A percentile compares a stretch with the other conserved stretches of the same genome.
phyloP scores from a whole-genome alignment of 208 protist genomes.

The Zelonia costaricensis region DNA sequence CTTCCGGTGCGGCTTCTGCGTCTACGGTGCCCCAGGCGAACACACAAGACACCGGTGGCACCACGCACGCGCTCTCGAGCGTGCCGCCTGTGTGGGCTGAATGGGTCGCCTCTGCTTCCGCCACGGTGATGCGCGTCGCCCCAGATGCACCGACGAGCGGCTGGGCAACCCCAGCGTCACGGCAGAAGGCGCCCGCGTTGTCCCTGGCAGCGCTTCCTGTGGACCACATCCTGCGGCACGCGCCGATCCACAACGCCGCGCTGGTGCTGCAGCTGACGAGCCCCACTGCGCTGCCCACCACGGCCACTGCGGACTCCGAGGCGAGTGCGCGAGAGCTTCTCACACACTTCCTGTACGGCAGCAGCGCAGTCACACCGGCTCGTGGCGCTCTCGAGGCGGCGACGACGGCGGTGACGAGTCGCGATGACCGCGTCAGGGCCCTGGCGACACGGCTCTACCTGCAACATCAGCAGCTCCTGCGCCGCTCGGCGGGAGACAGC shows the following conservation, averaged over 20 bases:
- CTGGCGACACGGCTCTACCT: slow-evolving; percentile 24
- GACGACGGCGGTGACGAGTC: neutral
- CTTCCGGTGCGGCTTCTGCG: no score
- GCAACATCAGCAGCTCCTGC: slow-evolving; percentile 20
- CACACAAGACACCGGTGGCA: no score
- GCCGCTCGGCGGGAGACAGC: neutral
- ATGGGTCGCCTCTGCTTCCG: slow-evolving; percentile 6
- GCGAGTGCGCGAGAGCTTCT: neutral
- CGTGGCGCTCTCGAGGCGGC: neutral
- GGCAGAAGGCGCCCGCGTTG: neutral
- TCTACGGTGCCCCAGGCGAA: no score
- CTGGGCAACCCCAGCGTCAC: neutral
- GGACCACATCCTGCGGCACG: slow-evolving; percentile 14
- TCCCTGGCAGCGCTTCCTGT: slow-evolving; percentile 11
- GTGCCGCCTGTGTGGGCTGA: neutral
- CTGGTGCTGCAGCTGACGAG: slow-evolving; percentile 9
- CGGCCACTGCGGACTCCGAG: neutral
- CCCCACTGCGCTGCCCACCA: neutral
- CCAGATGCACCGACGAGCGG: neutral
- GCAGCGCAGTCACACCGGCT: neutral
- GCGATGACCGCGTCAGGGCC: slow-evolving; percentile 21
- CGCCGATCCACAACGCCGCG: slow-evolving; percentile 11
- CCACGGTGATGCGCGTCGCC: neutral
- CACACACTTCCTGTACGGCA: slow-evolving; percentile 5
- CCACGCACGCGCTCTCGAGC: no score